These are phyloP conservation scores for Tricholoma terreum DNA, from an alignment of 768 basidiomycete genomes.

Conservation along the genomic window DNA sequence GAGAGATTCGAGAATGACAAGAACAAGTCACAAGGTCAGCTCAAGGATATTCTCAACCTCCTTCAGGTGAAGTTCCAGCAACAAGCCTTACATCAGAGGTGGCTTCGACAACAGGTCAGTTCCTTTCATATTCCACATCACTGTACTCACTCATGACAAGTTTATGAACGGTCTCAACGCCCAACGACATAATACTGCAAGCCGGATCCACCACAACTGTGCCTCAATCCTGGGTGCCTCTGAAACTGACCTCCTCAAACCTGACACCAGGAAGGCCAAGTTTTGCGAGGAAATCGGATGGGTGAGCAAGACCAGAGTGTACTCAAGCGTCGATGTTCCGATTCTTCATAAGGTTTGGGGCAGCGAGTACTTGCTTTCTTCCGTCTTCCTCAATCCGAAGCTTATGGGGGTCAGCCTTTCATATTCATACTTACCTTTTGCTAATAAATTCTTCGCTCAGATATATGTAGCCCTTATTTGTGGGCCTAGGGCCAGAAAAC, in stretches of 20 bases:
- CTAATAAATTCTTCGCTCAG: slow-evolving; percentile 5
- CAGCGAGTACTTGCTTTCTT: slow-evolving; percentile 6
- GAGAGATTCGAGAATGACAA: slow-evolving; percentile 12
- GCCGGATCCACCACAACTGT: slow-evolving; percentile 10
- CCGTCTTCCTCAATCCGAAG: too few relatives aligned
- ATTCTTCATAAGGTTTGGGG: slow-evolving; percentile 9
- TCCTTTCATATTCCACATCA: background rate
- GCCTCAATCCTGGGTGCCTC: slow-evolving; percentile 8
- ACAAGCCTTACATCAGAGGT: background rate
- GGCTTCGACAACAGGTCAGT: slow-evolving; percentile 2
- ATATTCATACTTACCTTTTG: background rate
- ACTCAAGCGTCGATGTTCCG: slow-evolving; percentile 17
- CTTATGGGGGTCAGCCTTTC: too few relatives aligned
- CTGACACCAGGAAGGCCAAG: slow-evolving; percentile 11
- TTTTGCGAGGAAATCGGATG: slow-evolving; percentile 16
- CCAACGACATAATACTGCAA: slow-evolving; percentile 14
- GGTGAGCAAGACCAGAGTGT: slow-evolving; percentile 7
- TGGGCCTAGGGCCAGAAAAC: slow-evolving; percentile 12
- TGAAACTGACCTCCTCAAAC: slow-evolving; percentile 9
- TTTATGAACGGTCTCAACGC: slow-evolving; percentile 12
- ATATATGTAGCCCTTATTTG: slow-evolving; percentile 15
- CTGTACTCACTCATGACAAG: slow-evolving; percentile 4
- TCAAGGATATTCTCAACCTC: slow-evolving; percentile 4
- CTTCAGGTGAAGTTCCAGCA: background rate
- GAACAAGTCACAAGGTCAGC: slow-evolving; percentile 12